phyloP scores from a whole-genome alignment of 495 filamentous ascomycete genomes.

The Achaetomiella virescens region DNA sequence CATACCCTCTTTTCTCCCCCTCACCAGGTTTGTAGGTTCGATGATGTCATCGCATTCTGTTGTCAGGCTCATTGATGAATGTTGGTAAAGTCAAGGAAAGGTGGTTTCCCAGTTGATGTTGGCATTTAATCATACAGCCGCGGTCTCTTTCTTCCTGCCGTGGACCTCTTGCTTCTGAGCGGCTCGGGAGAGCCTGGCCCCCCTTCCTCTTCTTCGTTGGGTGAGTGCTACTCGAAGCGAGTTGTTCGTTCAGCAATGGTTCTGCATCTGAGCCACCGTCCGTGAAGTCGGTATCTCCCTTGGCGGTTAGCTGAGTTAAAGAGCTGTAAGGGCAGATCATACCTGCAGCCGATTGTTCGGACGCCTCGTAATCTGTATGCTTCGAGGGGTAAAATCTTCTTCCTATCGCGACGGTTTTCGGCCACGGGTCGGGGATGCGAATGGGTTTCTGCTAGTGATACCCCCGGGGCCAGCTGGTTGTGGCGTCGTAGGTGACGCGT shows the following conservation, averaged over 20 bases:
- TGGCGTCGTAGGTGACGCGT: not conserved
- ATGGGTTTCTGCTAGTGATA: not conserved
- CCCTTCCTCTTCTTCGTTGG: constrained; percentile 4
- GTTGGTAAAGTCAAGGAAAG: not conserved
- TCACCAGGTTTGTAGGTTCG: no score
- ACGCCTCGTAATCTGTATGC: no score
- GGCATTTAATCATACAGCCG: not conserved
- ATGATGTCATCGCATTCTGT: no score
- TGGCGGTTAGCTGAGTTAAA: not conserved
- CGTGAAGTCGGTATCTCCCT: not conserved
- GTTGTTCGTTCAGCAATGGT: not conserved
- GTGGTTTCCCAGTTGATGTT: not conserved
- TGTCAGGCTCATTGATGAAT: no score
- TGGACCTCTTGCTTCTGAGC: constrained; percentile 3
- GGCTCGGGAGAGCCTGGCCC: not conserved
- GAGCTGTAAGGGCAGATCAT: no score
- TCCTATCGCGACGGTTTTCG: not conserved
- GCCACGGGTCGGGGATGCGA: not conserved
- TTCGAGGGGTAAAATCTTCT: no score
- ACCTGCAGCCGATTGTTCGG: no score
- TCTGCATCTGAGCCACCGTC: not conserved
- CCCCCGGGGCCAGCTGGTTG: not conserved
- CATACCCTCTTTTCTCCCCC: no score
- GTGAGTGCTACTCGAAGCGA: not conserved
- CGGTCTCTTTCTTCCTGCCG: not conserved